Base-by-base conservation (phyloP, 495 filamentous ascomycete species). In the Oidiodendron maius region DNA sequence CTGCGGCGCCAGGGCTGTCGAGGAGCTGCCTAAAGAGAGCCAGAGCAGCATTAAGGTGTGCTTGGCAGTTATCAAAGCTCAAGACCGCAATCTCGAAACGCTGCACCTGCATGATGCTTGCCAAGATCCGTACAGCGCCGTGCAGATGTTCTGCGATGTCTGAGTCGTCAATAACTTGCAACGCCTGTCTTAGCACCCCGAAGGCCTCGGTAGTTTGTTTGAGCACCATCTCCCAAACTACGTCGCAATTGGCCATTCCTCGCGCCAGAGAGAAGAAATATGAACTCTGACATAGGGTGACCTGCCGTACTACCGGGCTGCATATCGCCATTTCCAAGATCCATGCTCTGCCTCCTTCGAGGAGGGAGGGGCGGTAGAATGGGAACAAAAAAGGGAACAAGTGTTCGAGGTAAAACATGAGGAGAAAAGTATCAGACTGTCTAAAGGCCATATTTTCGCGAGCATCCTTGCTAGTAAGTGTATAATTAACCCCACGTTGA, bases 371-470 rank as follows among this genome's bases (percentile, higher is more conserved):
- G 0, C 60, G 64, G 60, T 77, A 79, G 55, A 77, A 79, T 18
- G 75, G 77, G 48, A 74, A 78, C 4, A 77, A 58, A 44, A 76
- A 77, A 3, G 75, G 75, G n/a, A n/a, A n/a, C n/a, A n/a, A n/a
- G n/a, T n/a, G n/a, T n/a, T n/a, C n/a, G n/a, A 35, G 57, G 49
- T 79, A 79, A 26, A 76, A 65, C 65, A 69, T 70, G 43, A 71
- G 16, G 35, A 52, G n/a, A n/a, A n/a, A 17, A 15, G 39, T 44
- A 35, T 54, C 57, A 38, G 60, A 61, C 53, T 56, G 60, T 36
- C 48, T 48, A 38, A 64, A 65, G 8, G 45, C 30, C 47, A 51
- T 45, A 21, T 25, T 55, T 39, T 30, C 36, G 30, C 35, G 39
- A 42, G 37, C 16, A 9, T 55, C 39, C 24, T 53, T 49, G 40